phyloP scores from a whole-genome alignment of 1,284 basidiomycete species.

The Cryptococcus depauperatus region DNA sequence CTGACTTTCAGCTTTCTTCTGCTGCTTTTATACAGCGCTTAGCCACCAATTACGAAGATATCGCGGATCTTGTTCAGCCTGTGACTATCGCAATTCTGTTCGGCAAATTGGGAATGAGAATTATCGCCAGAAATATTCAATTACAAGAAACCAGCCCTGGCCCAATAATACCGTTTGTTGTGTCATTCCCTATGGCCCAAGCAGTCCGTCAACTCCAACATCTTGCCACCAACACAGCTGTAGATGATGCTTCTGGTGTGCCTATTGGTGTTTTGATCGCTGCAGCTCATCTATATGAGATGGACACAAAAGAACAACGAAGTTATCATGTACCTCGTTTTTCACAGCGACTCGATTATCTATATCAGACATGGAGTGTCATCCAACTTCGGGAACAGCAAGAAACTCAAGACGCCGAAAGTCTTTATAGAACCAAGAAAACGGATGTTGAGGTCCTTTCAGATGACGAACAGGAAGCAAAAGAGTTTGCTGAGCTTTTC shows the following conservation, averaged over 20 bases:
- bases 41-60: constrained; percentile 45
- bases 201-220: constrained; percentile 18
- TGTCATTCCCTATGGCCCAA: constrained; percentile 21
- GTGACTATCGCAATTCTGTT: constrained; percentile 58
- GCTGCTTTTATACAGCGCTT: constrained; percentile 48
- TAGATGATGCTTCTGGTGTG: constrained; percentile 18
- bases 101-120: constrained; percentile 66
- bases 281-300: constrained; percentile 6
- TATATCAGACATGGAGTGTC: constrained; percentile 71
- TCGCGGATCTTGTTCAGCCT: constrained; percentile 62
- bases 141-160: constrained; percentile 3
- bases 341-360: constrained; percentile 59
- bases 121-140: constrained; percentile 10
- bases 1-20: constrained; percentile 45
- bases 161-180: constrained; percentile 7
- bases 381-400: constrained; percentile 66
- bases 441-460: constrained; percentile 55
- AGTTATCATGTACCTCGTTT: constrained; percentile 24
- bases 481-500: constrained; percentile 73
- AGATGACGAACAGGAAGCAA: constrained; percentile 69
- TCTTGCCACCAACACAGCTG: constrained; percentile 3
- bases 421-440: constrained; percentile 68
- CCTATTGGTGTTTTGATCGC: constrained; percentile 14
- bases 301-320: constrained; percentile 9
- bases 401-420: constrained; percentile 57